Evolutionary conservation across 2,329 filamentous ascomycete species (phyloP).

Genomic region (Exophiala alcalophila): DNA sequence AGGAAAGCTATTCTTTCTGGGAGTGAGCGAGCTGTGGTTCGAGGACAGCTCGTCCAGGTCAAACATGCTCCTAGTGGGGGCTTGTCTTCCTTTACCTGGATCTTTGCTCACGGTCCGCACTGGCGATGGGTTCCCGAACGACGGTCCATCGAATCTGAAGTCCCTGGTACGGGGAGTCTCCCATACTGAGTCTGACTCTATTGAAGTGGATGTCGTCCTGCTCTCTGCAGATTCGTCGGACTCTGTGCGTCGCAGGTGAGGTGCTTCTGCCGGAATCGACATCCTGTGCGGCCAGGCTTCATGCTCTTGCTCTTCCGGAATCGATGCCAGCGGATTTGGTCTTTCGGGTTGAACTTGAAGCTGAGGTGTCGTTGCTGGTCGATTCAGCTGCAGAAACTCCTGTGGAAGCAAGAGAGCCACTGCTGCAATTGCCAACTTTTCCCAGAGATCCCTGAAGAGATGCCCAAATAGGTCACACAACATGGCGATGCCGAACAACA

Average conservation of each 20-base stretch:
- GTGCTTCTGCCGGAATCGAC: neutral
- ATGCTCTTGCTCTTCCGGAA: neutral
- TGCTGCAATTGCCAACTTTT: slow-evolving; percentile 24
- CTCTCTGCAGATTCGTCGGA: slow-evolving; percentile 3
- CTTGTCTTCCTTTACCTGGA: neutral
- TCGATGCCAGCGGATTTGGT: slow-evolving; percentile 2
- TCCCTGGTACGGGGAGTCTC: slow-evolving; percentile 15
- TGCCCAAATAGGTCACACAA: slow-evolving; percentile 14
- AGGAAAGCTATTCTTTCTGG: neutral
- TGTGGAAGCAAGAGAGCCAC: slow-evolving; percentile 25
- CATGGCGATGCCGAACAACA: slow-evolving; percentile 16
- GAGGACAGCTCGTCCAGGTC: slow-evolving; percentile 19
- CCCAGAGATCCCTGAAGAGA: slow-evolving; percentile 23
- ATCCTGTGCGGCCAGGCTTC: neutral
- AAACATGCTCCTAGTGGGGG: slow-evolving; percentile 3
- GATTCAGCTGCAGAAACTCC: slow-evolving; percentile 19
- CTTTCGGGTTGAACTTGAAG: neutral
- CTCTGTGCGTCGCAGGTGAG: neutral
- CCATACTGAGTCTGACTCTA: slow-evolving; percentile 18
- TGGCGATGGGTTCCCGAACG: neutral
- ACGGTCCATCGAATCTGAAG: slow-evolving; percentile 10
- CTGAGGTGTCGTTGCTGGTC: slow-evolving; percentile 3
- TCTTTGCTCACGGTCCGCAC: neutral
- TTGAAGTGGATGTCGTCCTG: slow-evolving; percentile 11
- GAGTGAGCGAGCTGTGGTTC: neutral